A percentile compares a stretch with the other conserved stretches of the same genome.
Evolutionary conservation across 1,284 basidiomycete genomes (phyloP).

Genomic region (Porogramme epimiltina): DNA sequence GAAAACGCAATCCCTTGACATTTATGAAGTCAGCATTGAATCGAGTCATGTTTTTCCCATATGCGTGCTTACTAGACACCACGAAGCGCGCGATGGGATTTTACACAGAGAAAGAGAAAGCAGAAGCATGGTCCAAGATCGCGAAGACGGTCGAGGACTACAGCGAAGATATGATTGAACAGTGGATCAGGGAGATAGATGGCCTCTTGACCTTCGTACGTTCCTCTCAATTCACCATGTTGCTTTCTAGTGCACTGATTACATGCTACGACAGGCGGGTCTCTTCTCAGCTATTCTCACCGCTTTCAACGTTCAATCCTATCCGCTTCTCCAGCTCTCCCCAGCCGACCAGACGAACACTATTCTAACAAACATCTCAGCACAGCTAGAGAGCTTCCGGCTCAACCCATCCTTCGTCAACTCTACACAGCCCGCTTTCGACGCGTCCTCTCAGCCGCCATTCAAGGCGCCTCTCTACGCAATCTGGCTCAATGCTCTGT

Average conservation of each 20-base stretch:
- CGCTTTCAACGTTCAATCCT: conserved; percentile 2
- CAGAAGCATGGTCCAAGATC: no score
- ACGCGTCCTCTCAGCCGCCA: no score
- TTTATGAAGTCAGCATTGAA: no score
- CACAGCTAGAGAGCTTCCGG: neutral
- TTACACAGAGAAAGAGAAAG: no score
- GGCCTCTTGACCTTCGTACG: neutral
- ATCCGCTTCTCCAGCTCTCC: neutral
- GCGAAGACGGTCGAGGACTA: neutral
- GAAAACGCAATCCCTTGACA: no score
- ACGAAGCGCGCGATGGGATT: no score
- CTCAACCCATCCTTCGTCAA: neutral
- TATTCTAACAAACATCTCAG: neutral
- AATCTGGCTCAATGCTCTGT: no score
- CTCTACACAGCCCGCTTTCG: neutral
- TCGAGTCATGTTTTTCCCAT: no score
- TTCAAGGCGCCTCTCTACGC: no score
- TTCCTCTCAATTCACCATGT: neutral
- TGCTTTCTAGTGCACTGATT: no score
- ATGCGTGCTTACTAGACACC: no score
- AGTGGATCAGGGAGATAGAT: neutral
- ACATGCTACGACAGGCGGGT: neutral
- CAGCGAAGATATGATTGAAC: neutral
- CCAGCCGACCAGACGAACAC: neutral
- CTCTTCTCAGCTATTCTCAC: conserved; percentile 1